These are phyloP conservation scores for Strobilomyces confusus DNA, from an alignment of 768 basidiomycete genomes.

Conservation along the genomic window DNA sequence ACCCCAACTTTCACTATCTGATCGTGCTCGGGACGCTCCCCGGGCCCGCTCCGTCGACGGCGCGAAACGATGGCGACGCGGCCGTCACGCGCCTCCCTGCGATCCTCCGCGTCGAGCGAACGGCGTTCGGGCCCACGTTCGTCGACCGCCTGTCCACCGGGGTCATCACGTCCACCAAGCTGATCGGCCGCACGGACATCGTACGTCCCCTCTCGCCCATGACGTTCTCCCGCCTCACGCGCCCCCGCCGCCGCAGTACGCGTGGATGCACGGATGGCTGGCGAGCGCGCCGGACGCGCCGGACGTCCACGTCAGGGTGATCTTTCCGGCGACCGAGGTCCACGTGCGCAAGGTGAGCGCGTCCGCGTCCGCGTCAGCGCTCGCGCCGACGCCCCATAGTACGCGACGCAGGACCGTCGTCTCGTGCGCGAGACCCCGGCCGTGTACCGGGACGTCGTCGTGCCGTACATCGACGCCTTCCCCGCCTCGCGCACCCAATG, in stretches of 20 bases:
- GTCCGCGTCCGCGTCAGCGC: neutral
- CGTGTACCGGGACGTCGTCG: slow-evolving; percentile 63
- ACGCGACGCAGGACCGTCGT: slow-evolving; percentile 66
- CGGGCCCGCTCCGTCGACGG: too few species aligned
- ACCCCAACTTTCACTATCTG: slow-evolving; percentile 56
- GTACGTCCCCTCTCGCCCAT: slow-evolving; percentile 34
- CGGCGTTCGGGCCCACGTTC: slow-evolving; percentile 46
- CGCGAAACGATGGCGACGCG: too few species aligned
- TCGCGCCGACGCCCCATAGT: slow-evolving; percentile 40
- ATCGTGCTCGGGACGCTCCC: slow-evolving; percentile 67
- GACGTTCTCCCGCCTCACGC: neutral
- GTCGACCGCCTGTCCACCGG: slow-evolving; percentile 35
- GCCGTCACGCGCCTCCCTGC: slow-evolving; percentile 39
- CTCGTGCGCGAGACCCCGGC: slow-evolving; percentile 82
- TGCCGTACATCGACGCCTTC: slow-evolving; percentile 75
- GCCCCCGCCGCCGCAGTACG: neutral
- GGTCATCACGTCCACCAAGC: slow-evolving; percentile 39
- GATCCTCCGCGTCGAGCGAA: slow-evolving; percentile 77
- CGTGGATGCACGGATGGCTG: slow-evolving; percentile 76
- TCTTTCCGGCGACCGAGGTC: slow-evolving; percentile 85
- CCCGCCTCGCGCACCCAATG: slow-evolving; percentile 78
- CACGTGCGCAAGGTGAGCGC: slow-evolving; percentile 66
- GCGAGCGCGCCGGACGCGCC: slow-evolving; percentile 32
- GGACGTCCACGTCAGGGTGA: slow-evolving; percentile 80
- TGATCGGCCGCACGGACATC: slow-evolving; percentile 65